Percentiles rank a stretch among this genome's conserved stretches.
Evolutionary conservation across 108 stramenopile species (phyloP).

Genomic region (Cyclotella atomus): DNA sequence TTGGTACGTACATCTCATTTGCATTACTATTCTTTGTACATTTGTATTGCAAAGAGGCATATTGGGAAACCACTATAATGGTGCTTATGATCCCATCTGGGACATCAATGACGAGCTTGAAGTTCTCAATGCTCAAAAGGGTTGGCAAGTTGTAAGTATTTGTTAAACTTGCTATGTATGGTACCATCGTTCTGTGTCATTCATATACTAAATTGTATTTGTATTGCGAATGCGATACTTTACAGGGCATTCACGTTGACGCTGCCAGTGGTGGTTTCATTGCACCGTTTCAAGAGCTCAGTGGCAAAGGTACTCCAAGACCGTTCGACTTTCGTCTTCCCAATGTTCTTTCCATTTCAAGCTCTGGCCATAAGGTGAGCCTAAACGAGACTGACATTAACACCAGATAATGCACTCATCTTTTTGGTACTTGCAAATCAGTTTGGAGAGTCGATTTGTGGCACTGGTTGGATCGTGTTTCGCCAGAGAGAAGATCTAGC

Average conservation of each 20-base stretch:
- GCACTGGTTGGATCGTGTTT: conserved; percentile 65
- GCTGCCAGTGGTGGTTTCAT: conserved; percentile 58
- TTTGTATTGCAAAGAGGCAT: too few species aligned
- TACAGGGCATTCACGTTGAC: conserved; percentile 46
- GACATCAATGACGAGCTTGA: conserved; percentile 46
- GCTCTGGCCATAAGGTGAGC: conserved; percentile 65
- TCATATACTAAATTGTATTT: too few species aligned
- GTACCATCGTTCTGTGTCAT: too few species aligned
- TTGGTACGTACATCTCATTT: too few species aligned
- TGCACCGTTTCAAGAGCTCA: conserved; percentile 57
- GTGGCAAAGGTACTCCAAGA: conserved; percentile 27
- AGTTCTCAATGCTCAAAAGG: conserved; percentile 48
- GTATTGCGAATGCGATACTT: too few species aligned
- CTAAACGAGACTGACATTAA: too few species aligned
- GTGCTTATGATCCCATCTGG: conserved; percentile 60
- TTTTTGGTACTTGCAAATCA: too few species aligned
- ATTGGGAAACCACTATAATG: conserved; percentile 62
- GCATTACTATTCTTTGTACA: too few species aligned
- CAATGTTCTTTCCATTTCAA: conserved; percentile 54
- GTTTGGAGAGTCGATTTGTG: conserved; percentile 61
- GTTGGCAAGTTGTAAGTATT: conserved; percentile 53
- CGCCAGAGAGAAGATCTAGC: conserved; percentile 54
- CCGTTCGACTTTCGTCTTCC: conserved; percentile 62
- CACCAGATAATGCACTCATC: too few species aligned
- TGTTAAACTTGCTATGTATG: too few species aligned